Evolutionary conservation across 73 alveolate genomes (phyloP).

Genomic region (Durusdinium trenchii): DNA sequence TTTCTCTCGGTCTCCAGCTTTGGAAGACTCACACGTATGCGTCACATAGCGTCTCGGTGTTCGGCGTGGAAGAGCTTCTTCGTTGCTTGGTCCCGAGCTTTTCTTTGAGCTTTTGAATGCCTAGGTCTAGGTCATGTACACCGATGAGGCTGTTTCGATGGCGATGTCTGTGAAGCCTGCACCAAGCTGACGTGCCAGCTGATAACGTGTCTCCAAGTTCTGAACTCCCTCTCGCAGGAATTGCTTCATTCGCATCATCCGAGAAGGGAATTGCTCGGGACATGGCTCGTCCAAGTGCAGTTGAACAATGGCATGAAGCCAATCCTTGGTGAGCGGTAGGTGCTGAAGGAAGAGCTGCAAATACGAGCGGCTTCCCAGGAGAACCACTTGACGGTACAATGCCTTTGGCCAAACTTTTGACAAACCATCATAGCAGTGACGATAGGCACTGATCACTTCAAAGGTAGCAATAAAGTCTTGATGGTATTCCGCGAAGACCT

Average conservation of each 20-base stretch:
- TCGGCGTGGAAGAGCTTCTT: too few relatives aligned
- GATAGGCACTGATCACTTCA: slow-evolving; percentile 88
- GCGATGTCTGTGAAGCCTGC: slow-evolving; percentile 80
- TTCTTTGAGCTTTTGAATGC: too few relatives aligned
- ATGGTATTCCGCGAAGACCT: slow-evolving; percentile 91
- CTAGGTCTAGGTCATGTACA: too few relatives aligned
- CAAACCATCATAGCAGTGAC: slow-evolving; percentile 51
- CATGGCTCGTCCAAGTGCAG: slow-evolving; percentile 90
- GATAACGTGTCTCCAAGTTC: not conserved
- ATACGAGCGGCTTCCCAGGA: slow-evolving; percentile 73
- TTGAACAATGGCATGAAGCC: slow-evolving; percentile 84
- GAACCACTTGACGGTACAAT: slow-evolving; percentile 70
- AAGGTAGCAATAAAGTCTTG: slow-evolving; percentile 87
- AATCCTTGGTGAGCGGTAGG: slow-evolving; percentile 87
- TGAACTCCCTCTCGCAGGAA: slow-evolving; percentile 51
- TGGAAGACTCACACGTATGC: too few relatives aligned
- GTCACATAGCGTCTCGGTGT: too few relatives aligned
- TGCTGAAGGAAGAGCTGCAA: slow-evolving; percentile 75
- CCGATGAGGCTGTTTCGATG: slow-evolving; percentile 79
- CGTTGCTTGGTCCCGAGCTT: too few relatives aligned
- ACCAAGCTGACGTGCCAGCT: slow-evolving; percentile 75
- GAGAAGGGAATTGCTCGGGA: slow-evolving; percentile 85
- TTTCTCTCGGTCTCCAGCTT: too few relatives aligned
- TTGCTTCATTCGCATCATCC: slow-evolving; percentile 95
- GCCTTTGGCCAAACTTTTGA: slow-evolving; percentile 90